phyloP scores from a whole-genome alignment of 2,329 filamentous ascomycete genomes.

The Pseudophaeomoniella oleicola region DNA sequence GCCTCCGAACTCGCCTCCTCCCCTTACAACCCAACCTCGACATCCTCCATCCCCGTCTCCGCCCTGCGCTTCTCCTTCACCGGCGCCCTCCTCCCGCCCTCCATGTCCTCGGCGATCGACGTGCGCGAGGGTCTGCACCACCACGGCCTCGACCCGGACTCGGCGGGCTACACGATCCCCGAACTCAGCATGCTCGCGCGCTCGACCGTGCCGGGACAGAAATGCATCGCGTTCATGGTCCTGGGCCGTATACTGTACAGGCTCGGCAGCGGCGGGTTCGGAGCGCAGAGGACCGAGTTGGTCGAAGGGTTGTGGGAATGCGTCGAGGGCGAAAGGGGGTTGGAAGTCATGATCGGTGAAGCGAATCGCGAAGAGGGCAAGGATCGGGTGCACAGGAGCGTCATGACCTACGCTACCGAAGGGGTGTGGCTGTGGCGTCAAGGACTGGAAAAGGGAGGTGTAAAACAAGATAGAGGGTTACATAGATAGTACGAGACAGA shows the following conservation, averaged over 20 bases:
- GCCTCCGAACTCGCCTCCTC: conserved; percentile 50
- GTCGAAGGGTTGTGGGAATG: conserved; percentile 72
- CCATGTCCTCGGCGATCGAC: conserved; percentile 58
- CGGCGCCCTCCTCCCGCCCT: conserved; percentile 65
- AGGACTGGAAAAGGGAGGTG: conserved; percentile 49
- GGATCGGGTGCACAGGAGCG: conserved; percentile 53
- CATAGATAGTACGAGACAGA: no score
- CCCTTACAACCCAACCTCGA: conserved; percentile 67
- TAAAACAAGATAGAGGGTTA: conserved; percentile 28
- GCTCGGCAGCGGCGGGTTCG: conserved; percentile 59
- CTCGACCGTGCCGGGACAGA: conserved; percentile 69
- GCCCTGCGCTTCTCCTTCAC: conserved; percentile 80
- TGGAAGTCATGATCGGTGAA: conserved; percentile 65
- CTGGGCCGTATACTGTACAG: conserved; percentile 73
- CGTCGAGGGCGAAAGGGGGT: conserved; percentile 59
- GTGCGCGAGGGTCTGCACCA: conserved; percentile 75
- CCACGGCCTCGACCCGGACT: conserved; percentile 81
- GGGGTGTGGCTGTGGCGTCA: conserved; percentile 77
- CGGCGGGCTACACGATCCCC: conserved; percentile 82
- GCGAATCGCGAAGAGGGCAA: conserved; percentile 46
- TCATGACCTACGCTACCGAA: conserved; percentile 72
- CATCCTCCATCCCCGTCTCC: conserved; percentile 48
- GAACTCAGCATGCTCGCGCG: conserved; percentile 71
- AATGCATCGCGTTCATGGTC: conserved; percentile 85
- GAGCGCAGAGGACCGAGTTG: conserved; percentile 45